Conservation (phyloP, 495 filamentous ascomycete species). For the Cercophora sp. region DNA sequence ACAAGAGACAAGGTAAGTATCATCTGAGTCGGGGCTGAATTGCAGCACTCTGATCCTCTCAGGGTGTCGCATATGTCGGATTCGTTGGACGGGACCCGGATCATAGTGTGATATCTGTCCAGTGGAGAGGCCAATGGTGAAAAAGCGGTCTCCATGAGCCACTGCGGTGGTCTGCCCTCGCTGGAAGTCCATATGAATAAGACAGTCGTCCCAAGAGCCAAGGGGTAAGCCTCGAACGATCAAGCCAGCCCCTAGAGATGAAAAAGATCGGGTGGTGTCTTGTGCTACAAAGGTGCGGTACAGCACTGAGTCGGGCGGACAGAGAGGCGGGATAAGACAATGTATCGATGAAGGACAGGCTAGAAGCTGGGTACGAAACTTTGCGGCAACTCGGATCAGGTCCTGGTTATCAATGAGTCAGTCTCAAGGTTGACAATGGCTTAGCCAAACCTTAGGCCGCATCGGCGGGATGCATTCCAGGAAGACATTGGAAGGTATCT, state of each 20-base stretch:
- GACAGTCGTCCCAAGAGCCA: constrained; percentile 30
- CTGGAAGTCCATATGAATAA: constrained; percentile 23
- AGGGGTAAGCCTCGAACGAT: constrained; percentile 15
- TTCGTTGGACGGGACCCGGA: constrained; percentile 18
- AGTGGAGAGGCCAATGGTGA: constrained; percentile 28
- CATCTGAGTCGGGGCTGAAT: constrained; percentile 18
- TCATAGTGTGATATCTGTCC: constrained; percentile 27
- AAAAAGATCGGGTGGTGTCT: neutral
- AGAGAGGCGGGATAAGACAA: constrained; percentile 30
- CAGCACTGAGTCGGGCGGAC: constrained; percentile 27
- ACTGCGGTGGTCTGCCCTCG: constrained; percentile 18
- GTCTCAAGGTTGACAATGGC: too few species aligned
- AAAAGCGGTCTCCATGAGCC: constrained; percentile 17
- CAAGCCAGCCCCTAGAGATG: neutral
- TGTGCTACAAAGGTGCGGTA: constrained; percentile 17
- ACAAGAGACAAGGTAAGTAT: constrained; percentile 18
- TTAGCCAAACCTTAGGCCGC: too few species aligned
- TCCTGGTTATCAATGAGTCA: too few species aligned
- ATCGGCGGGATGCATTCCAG: too few species aligned
- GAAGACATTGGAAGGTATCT: too few species aligned
- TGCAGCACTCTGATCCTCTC: constrained; percentile 21
- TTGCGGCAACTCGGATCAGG: constrained; percentile 30
- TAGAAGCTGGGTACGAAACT: constrained; percentile 28
- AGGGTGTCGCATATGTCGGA: constrained; percentile 16
- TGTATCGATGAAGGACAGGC: constrained; percentile 33